Percentiles rank a stretch among this genome's conserved stretches.
These are phyloP conservation scores for Colletotrichum eremochloae DNA, from an alignment of 2,329 filamentous ascomycete species.

Conservation along the genomic window DNA sequence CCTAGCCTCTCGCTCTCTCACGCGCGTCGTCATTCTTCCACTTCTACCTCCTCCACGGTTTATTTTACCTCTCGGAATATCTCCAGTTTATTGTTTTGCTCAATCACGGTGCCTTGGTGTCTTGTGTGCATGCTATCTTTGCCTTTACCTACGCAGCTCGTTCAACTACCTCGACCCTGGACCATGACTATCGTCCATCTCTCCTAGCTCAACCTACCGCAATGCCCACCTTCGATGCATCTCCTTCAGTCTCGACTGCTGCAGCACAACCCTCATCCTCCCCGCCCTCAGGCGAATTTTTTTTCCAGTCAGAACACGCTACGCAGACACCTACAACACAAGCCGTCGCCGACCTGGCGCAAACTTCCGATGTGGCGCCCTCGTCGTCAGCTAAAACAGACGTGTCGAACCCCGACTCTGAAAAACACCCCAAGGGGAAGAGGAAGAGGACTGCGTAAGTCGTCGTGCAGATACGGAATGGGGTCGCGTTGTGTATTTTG, in stretches of 20 bases:
- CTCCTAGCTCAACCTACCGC: slow-evolving; percentile 10
- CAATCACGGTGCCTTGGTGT: not conserved
- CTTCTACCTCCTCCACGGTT: not conserved
- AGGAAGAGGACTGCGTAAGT: slow-evolving; percentile 75
- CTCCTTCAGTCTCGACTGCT: slow-evolving; percentile 22
- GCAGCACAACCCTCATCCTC: slow-evolving; percentile 14
- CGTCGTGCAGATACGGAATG: not conserved
- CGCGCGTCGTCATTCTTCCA: not conserved
- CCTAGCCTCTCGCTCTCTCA: slow-evolving; percentile 20
- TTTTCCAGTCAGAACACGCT: slow-evolving; percentile 10
- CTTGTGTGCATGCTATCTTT: not conserved
- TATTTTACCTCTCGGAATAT: not conserved
- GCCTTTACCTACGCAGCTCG: not conserved
- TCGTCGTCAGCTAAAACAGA: slow-evolving; percentile 22
- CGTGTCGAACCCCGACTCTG: slow-evolving; percentile 44
- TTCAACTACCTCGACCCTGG: not conserved
- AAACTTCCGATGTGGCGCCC: slow-evolving; percentile 2
- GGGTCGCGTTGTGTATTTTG: not conserved
- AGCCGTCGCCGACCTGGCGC: not conserved
- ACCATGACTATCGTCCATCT: slow-evolving; percentile 26
- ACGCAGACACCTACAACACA: slow-evolving; percentile 13
- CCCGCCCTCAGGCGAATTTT: slow-evolving; percentile 25
- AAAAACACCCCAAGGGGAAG: slow-evolving; percentile 70
- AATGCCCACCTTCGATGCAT: slow-evolving; percentile 31
- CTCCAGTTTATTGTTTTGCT: not conserved